Evolutionary conservation across 2,329 filamentous ascomycete species (phyloP).

Genomic region (Fusarium tjaetaba): DNA sequence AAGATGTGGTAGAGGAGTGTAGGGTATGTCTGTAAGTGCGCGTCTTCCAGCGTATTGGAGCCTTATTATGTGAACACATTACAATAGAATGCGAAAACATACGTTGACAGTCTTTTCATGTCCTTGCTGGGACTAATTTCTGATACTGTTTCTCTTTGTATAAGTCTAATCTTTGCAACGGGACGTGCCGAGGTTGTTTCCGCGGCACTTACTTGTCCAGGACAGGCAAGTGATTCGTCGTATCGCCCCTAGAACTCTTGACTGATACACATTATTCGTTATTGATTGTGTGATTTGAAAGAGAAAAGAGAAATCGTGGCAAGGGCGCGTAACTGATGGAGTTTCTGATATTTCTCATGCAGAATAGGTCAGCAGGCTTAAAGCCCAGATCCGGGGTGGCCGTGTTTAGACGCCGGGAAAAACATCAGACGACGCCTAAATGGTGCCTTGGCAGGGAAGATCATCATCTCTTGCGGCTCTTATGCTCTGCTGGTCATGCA

Average conservation of each 20-base stretch:
- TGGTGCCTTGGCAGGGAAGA: slow-evolving; percentile 25
- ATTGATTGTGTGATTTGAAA: not conserved
- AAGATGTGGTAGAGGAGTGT: too few relatives aligned
- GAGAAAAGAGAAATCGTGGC: not conserved
- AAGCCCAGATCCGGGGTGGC: slow-evolving; percentile 24
- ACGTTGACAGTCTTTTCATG: rapidly evolving
- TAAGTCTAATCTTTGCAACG: too few relatives aligned
- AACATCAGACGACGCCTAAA: slow-evolving; percentile 39
- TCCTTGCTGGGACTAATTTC: not conserved
- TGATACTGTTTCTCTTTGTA: not conserved
- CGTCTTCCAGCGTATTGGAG: not conserved
- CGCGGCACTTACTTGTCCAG: not conserved
- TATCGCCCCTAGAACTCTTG: slow-evolving; percentile 7
- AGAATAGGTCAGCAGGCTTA: slow-evolving; percentile 18
- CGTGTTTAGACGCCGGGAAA: slow-evolving; percentile 20
- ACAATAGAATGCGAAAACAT: not conserved
- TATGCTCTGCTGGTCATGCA: not conserved
- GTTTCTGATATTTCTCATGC: slow-evolving; percentile 6
- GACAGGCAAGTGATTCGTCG: not conserved
- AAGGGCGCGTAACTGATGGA: not conserved
- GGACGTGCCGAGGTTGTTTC: not conserved
- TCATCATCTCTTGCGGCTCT: slow-evolving; percentile 32
- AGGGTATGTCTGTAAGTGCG: not conserved
- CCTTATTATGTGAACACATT: too few relatives aligned
- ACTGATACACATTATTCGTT: not conserved